These are phyloP conservation scores for Dendrobium chrysotoxum DNA, from an alignment of 106 monocot species.

Conservation along the genomic window DNA sequence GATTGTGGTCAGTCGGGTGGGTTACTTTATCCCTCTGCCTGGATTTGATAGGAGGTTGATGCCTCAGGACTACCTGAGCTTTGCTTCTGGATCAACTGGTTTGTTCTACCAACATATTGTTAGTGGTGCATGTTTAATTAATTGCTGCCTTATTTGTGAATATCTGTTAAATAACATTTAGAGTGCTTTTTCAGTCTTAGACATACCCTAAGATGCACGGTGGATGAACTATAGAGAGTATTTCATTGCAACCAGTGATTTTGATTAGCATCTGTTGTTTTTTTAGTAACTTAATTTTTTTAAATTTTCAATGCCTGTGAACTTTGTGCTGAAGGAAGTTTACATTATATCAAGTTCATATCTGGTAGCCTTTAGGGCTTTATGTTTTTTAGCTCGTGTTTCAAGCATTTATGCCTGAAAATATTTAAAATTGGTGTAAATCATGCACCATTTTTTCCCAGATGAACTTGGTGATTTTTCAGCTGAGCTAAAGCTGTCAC, in stretches of 20 bases:
- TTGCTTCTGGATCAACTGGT: constrained; percentile 83
- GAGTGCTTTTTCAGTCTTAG: too few species aligned
- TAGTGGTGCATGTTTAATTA: neutral
- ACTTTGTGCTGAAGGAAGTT: neutral
- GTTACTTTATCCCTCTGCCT: constrained; percentile 89
- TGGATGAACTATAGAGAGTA: too few species aligned
- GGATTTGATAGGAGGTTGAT: constrained; percentile 89
- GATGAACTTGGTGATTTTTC: constrained; percentile 95
- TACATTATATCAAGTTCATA: neutral
- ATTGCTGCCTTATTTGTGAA: neutral
- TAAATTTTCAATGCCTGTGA: neutral
- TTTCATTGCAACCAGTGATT: neutral
- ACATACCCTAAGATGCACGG: too few species aligned
- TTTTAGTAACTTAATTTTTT: neutral
- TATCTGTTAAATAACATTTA: too few species aligned
- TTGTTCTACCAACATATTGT: constrained; percentile 6
- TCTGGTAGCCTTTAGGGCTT: neutral
- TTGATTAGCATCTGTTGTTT: neutral
- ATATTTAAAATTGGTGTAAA: neutral
- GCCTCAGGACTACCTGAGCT: constrained; percentile 83
- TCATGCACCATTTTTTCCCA: constrained; percentile 16
- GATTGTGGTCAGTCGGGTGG: constrained; percentile 72
- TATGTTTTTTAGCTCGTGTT: neutral
- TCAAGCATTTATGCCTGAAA: neutral
- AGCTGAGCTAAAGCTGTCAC: constrained; percentile 79